Evolutionary conservation across 495 filamentous ascomycete genomes (phyloP), one percentile per base, ranked within the genome.

Genomic region (Alectoria sarmentosa): DNA sequence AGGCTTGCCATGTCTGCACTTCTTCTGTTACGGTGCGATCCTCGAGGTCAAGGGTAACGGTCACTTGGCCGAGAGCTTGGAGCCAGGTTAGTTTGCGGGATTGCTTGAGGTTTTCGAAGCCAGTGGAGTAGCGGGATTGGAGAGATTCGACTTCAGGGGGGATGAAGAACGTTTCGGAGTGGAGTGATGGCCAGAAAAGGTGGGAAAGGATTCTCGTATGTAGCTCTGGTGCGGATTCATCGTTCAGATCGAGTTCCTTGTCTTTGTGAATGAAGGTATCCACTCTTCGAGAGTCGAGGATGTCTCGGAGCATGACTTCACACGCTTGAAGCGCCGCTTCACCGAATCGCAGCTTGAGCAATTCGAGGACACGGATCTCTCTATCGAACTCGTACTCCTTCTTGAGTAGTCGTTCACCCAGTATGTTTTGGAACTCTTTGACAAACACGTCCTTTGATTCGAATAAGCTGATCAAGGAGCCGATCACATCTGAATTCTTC

Each of bases 291-390:
- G 92, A 96, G 70, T 96, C 92, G 57, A 87, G 82, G n/a, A 98
- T 87, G 75, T 99, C 94, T 56, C 86, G 88, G 36, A 98, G 82
- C 94, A 99, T 99, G 64, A 99, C 94, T 70, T 98, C 91, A 75
- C 90, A 96, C 52, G 87, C 87, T 72, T 98, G 94, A 52, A 97
- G 78, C 13, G 87, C 83, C 6, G 84, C 81, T 67, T 96, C 91
- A 21, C 92, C 95, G 60, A 97, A 93, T 9, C 93, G 87, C 11
- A 88, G 75, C 75, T 96, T 98, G 54, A 98, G 82, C 10, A 98
- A 80, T 60, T 96, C 88, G 7, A 98, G 83, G 9, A 96, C 91
- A 8, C 83, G 80, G 26, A 85, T 82, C 69, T 96, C 92, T 74
- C 89, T 88, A 55, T 90, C 84, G 65, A 88, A 93, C 13, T 84